Evolutionary conservation across 352 stramenopile genomes (phyloP), one percentile per base, ranked within the genome.

Genomic region (Phytophthora citrophthora): DNA sequence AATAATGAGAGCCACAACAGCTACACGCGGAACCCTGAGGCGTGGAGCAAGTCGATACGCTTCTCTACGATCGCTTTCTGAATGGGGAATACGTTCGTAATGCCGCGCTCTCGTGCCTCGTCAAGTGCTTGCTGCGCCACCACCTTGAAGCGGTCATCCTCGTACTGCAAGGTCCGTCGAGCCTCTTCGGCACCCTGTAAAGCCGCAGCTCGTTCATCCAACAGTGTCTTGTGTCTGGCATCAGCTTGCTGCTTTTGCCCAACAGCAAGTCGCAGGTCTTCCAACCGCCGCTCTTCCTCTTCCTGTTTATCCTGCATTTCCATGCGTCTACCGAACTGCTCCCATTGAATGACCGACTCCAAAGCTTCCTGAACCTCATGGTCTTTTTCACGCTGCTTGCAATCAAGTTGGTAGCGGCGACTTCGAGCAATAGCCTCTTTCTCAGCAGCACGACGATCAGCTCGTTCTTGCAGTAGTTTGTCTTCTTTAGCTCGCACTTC

Each of bases 401-500:
- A 70, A 7, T 86, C 72, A 5, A 95, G 45, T 56, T 95, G 87
- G 18, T 77, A 52, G 20, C 74, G 59, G 5, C 87, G 81, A 48
- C 85, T 94, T 23, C 62, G 71, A 38, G 74, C 63, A 41, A 91
- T 93, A 4, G 74, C 83, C 3, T 76, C 69, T n/a, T 81, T 86
- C 52, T 93, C 85, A 1, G 64, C 66, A 11, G 81, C 81, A n/a
- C 87, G 83, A 7, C 82, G 81, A 16, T 88, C 80, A 1, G 81
- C 83, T 5, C 86, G 69, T 5, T 64, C 61, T 54, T 89, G 65
- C 0, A 94, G 65, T 15, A 86, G 69, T 34, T 74, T 71, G 53
- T 95, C 85, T 69, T 95, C 80, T 31, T 93, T 92, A 2, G 61
- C 69, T 2, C 79, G 85, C 15, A 93, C 85, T 59, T 95, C 81